Evolutionary conservation across 306 rosid species (phyloP), one percentile per base, ranked within the genome.

Genomic region (Crotalaria pallida): DNA sequence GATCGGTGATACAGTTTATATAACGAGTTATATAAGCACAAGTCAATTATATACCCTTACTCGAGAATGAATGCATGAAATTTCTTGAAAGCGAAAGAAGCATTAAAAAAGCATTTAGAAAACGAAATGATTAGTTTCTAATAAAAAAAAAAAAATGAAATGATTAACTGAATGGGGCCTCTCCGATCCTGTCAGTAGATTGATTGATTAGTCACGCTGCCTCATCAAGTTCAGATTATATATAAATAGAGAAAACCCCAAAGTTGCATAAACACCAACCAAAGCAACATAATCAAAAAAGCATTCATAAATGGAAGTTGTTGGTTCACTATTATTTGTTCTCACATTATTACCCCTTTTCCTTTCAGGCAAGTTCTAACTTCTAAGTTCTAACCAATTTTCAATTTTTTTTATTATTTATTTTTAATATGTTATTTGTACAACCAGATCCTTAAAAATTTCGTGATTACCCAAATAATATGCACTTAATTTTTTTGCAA

Each of bases 291-390:
- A 9, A 50, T 10, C 16, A 50, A 45, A 41, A 67, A 41, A 69
- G 22, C 63, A 50, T 62, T 69, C 64, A 61, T 45, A n/a, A 52
- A 77, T 77, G 81, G 68, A 34, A 34, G 58, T 52, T 52, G 51
- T 52, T 52, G n/a, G 15, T 12, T 21, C 58, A 16, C 15, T 41
- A 17, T 3, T 41, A 17, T 3, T 70, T 31, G 60, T 43, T 22
- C 72, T 70, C 65, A 62, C 47, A 23, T 29, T 77, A 38, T 31
- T 51, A 67, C 27, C 26, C 61, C 47, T 77, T 47, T 56, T 58
- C 34, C 17, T 77, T 31, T 44, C 73, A 53, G 77, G 81, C 61
- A 70, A 63, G 81, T 62, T 55, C 59, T 16, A 10, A 31, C 4
- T 43, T 36, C 23, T 59, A 52, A 21, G 1, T 22, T 3, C 15